A percentile compares a stretch with the other conserved stretches of the same genome.
phyloP scores from a whole-genome alignment of 805 yeast genomes.

The Starmerella tilneyi region DNA sequence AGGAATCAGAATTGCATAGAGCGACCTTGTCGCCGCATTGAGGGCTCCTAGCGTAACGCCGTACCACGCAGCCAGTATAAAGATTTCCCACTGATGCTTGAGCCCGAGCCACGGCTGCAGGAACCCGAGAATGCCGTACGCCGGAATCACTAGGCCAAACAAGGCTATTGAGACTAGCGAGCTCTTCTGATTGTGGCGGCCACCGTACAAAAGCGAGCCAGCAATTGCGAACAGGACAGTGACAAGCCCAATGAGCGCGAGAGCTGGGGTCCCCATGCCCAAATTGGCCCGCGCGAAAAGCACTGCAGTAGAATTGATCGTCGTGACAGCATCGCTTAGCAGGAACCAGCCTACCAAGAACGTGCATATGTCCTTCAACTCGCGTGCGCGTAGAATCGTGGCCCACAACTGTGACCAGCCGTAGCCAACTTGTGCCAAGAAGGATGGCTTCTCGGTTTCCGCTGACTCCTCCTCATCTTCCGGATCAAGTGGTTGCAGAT shows the following conservation, averaged over 20 bases:
- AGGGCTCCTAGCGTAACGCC: constrained; percentile 68
- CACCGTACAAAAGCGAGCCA: constrained; percentile 55
- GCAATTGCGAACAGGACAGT: constrained; percentile 57
- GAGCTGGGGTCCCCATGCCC: constrained; percentile 54
- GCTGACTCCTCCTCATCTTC: constrained; percentile 6
- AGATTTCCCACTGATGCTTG: constrained; percentile 58
- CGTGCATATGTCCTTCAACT: constrained; percentile 53
- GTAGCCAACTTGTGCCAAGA: constrained; percentile 20
- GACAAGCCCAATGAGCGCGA: constrained; percentile 55
- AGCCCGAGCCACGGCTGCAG: constrained; percentile 46
- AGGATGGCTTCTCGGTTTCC: neutral
- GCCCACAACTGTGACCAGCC: constrained; percentile 54
- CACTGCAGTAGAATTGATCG: constrained; percentile 70
- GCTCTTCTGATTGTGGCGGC: constrained; percentile 32
- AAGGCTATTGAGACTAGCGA: constrained; percentile 47
- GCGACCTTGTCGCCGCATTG: constrained; percentile 56
- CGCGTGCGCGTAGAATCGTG: constrained; percentile 50
- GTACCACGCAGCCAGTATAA: constrained; percentile 58
- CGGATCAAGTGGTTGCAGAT: constrained; percentile 34
- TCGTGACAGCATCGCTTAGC: constrained; percentile 62
- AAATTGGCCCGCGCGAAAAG: constrained; percentile 63
- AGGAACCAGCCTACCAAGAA: constrained; percentile 68
- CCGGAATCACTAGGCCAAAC: constrained; percentile 52
- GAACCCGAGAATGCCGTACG: constrained; percentile 63
- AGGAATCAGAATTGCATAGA: constrained; percentile 61